phyloP scores from a whole-genome alignment of 2,329 filamentous ascomycete species.

The Beauveria medogensis region DNA sequence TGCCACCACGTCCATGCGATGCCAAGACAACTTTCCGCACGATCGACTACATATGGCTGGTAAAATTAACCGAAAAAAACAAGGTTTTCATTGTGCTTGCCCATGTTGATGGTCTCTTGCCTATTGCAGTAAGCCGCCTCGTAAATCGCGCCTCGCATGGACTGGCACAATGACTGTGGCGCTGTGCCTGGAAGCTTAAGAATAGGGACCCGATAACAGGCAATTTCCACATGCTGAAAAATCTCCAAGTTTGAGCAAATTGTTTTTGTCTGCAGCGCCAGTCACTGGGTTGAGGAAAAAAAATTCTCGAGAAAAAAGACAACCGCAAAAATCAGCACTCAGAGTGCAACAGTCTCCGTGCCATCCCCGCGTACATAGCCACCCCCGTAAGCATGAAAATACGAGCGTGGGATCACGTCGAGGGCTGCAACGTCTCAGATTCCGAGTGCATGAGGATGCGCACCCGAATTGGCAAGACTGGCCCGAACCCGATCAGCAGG shows the following conservation, averaged over 20 bases:
- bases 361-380: background rate
- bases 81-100: background rate
- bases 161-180: background rate
- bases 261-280: background rate
- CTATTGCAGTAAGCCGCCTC: background rate
- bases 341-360: background rate
- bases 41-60: background rate
- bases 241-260: background rate
- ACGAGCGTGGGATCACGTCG: background rate
- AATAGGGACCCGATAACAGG: background rate
- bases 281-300: background rate
- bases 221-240: background rate
- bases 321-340: background rate
- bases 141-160: background rate
- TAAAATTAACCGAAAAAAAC: background rate
- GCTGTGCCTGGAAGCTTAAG: conserved; percentile 1
- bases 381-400: conserved; percentile 5
- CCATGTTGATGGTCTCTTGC: background rate
- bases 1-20: too few species aligned
- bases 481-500: background rate
- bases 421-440: conserved; percentile 9
- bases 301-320: background rate
- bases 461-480: background rate
- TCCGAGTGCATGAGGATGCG: background rate
- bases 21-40: background rate